Percentiles rank a stretch among this genome's conserved stretches.
Conservation (phyloP, 257 asterid species). For the Salvia splendens region DNA sequence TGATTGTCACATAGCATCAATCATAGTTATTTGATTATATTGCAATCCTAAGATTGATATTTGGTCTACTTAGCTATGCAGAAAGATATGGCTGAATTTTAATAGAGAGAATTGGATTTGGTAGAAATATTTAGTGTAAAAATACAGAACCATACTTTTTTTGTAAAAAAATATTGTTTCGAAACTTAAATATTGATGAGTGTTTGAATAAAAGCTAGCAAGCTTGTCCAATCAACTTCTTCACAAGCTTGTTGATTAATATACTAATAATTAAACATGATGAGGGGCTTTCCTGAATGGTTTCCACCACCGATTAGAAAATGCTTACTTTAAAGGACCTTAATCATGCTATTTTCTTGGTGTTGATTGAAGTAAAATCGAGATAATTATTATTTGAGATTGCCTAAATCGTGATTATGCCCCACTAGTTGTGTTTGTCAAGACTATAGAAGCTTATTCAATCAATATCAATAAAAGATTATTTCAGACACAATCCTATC, state of each 20-base stretch:
- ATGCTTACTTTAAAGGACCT: slow-evolving; percentile 40
- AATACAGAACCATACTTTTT: no score
- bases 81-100: no score
- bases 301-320: slow-evolving; percentile 60
- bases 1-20: no score
- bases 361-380: slow-evolving; percentile 68
- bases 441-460: slow-evolving; percentile 40
- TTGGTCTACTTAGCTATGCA: no score
- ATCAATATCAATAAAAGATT: slow-evolving; percentile 44
- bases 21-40: no score
- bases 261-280: slow-evolving; percentile 45
- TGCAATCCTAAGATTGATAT: no score
- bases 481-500: slow-evolving; percentile 47
- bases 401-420: slow-evolving; percentile 58
- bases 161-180: no score
- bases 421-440: slow-evolving; percentile 63
- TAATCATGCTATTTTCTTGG: slow-evolving; percentile 61
- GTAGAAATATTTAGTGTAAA: no score
- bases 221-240: slow-evolving; percentile 45
- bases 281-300: slow-evolving; percentile 46
- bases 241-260: slow-evolving; percentile 43
- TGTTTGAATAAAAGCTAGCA: slow-evolving; percentile 10
- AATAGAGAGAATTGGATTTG: no score
- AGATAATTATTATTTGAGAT: slow-evolving; percentile 66
- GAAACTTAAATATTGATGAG: background rate